Conservation (phyloP, 2,329 filamentous ascomycete genomes). For the Fusarium poae region DNA sequence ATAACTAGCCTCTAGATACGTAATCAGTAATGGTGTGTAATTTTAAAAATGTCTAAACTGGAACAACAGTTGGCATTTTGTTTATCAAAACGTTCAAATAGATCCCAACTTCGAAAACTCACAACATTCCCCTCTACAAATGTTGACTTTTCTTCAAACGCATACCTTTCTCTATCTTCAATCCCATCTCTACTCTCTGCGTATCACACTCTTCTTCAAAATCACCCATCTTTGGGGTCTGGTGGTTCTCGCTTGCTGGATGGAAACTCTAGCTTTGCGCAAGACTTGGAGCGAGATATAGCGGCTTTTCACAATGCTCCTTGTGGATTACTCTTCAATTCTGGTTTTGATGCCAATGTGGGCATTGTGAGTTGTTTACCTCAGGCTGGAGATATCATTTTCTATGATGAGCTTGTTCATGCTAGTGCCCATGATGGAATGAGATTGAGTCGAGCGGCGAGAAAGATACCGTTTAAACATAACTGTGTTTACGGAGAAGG, state of each 20-base stretch:
- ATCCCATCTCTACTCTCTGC: constrained; percentile 67
- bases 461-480: constrained; percentile 67
- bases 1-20: neutral
- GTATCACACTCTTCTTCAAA: constrained; percentile 64
- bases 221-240: constrained; percentile 57
- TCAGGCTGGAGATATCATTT: constrained; percentile 70
- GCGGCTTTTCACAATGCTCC: constrained; percentile 62
- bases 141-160: constrained; percentile 83
- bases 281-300: constrained; percentile 61
- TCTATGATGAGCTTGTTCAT: constrained; percentile 83
- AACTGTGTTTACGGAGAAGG: constrained; percentile 59
- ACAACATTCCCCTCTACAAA: constrained; percentile 73
- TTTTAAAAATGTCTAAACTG: constrained; percentile 31
- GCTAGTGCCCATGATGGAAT: constrained; percentile 85
- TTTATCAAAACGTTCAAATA: constrained; percentile 49
- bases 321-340: constrained; percentile 66
- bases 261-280: constrained; percentile 62
- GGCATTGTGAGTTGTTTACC: constrained; percentile 72
- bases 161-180: constrained; percentile 80
- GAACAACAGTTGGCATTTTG: constrained; percentile 49
- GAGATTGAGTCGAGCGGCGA: constrained; percentile 69
- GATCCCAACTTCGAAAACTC: constrained; percentile 59
- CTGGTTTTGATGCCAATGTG: constrained; percentile 75
- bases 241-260: constrained; percentile 67
- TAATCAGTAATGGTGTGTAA: neutral